Evolutionary conservation across 306 rosid species (phyloP), one percentile per base, ranked within the genome.

Genomic region (Purshia tridentata): DNA sequence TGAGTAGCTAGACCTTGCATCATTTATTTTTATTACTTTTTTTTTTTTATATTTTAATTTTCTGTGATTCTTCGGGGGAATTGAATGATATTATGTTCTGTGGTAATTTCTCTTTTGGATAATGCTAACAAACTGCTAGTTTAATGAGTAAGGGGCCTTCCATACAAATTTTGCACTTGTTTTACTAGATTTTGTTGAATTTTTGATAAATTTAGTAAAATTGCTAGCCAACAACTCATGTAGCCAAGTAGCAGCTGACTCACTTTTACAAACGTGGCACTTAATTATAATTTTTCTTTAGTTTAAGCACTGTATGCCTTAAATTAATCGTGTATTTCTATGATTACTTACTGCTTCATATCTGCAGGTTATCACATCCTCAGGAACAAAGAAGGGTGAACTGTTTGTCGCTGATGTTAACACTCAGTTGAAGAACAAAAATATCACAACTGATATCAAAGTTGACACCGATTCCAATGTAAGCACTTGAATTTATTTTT

Each of bases 361-460:
- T 72, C 8, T 84, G 73, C 84, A 92, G 97, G 95, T 85, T 65
- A 90, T 92, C 57, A 92, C 92, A 18, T 78, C 97, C n/a, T 72
- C 98, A 13, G 91, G 93, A 65, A 88, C 81, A 16, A 90, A 82
- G 83, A 92, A 81, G 67, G 98, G 97, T 45, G 96, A 90, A 6
- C 50, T 81, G 39, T 83, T 90, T 77, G 49, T 88, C 61, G 98
- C 87, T 77, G 98, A 92, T 84, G 86, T 92, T 52, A 92, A 83
- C 57, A 88, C 97, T 58, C 95, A 92, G 67, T 73, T 92, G 86
- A 90, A 88, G 89, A 86, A 83, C 81, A 87, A 71, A 69, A 92
- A 92, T 65, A 18, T 92, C 81, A 92, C 98, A 13, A 81, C 95
- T 12, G 98, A 90, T 78, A 63, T 92, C 89, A 92, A 90, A 87